Evolutionary conservation across 306 rosid species (phyloP).

Genomic region (Dryas drummondii): DNA sequence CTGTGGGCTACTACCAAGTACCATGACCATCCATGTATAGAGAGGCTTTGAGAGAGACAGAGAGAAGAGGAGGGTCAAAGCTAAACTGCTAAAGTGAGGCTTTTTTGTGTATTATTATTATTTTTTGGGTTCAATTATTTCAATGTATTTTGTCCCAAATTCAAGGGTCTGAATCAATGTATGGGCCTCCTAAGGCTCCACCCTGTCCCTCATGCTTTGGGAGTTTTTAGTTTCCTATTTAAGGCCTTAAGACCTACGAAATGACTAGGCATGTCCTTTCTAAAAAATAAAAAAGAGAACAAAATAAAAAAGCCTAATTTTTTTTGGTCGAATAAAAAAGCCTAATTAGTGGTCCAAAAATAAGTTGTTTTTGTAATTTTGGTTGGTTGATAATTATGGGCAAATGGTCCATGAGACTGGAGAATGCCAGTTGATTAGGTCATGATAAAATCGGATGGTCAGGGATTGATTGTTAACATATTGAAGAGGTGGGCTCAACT

Average conservation of each 20-base stretch:
- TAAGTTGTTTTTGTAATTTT: constrained; percentile 8
- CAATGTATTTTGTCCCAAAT: constrained; percentile 37
- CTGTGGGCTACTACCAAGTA: constrained; percentile 37
- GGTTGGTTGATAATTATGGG: constrained; percentile 12
- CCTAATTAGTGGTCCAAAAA: constrained; percentile 25
- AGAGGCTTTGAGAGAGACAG: constrained; percentile 12
- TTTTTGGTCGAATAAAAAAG: neutral
- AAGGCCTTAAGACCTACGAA: constrained; percentile 16
- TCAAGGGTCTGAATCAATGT: constrained; percentile 39
- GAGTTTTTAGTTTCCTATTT: constrained; percentile 17
- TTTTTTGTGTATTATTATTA: constrained; percentile 8
- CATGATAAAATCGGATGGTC: constrained; percentile 23
- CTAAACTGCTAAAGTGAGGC: constrained; percentile 31
- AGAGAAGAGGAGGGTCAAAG: constrained; percentile 38
- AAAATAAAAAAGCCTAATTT: neutral
- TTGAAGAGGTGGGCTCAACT: constrained; percentile 19
- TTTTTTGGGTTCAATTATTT: constrained; percentile 32
- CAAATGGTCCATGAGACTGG: constrained; percentile 22
- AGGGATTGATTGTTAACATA: constrained; percentile 23
- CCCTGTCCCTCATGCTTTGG: constrained; percentile 38
- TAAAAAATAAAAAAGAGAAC: neutral
- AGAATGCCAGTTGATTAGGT: constrained; percentile 19
- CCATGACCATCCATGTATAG: constrained; percentile 8
- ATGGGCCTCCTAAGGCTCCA: constrained; percentile 36
- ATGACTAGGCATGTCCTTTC: constrained; percentile 20